phyloP scores from a whole-genome alignment of 2,329 filamentous ascomycete species.

The Alternaria sp. region DNA sequence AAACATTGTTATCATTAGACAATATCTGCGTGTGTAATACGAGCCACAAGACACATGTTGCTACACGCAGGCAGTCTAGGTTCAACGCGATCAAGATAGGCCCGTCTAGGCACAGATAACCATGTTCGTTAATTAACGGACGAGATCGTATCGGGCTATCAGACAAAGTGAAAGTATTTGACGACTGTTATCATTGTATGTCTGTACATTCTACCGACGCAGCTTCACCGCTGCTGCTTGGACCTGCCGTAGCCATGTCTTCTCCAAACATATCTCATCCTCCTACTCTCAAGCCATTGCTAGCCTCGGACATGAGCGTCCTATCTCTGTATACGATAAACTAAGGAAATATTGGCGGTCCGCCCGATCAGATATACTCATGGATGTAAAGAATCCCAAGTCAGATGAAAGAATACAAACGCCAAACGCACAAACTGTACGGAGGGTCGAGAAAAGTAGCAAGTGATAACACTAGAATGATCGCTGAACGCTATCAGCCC shows the following conservation, averaged over 20 bases:
- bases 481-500: conserved; percentile 48
- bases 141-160: background rate
- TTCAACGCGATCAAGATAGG: background rate
- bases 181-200: conserved; percentile 23
- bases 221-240: conserved; percentile 21
- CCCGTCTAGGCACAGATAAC: background rate
- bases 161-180: background rate
- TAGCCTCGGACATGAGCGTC: conserved; percentile 16
- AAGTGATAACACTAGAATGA: conserved; percentile 33
- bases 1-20: background rate
- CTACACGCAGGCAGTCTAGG: conserved; percentile 8
- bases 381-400: conserved; percentile 10
- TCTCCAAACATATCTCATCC: conserved; percentile 17
- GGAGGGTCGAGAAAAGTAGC: conserved; percentile 9
- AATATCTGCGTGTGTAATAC: background rate
- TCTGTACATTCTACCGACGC: conserved; percentile 27
- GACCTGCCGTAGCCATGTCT: conserved; percentile 31
- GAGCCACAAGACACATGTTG: background rate
- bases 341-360: conserved; percentile 17
- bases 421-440: conserved; percentile 6
- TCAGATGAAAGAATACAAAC: conserved; percentile 11
- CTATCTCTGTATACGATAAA: conserved; percentile 20
- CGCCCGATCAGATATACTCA: conserved; percentile 17
- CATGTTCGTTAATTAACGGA: background rate
- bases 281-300: conserved; percentile 18